Percentiles rank a stretch among this genome's conserved stretches.
Evolutionary conservation across 768 basidiomycete genomes (phyloP).

Genomic region (Amanita rubescens): DNA sequence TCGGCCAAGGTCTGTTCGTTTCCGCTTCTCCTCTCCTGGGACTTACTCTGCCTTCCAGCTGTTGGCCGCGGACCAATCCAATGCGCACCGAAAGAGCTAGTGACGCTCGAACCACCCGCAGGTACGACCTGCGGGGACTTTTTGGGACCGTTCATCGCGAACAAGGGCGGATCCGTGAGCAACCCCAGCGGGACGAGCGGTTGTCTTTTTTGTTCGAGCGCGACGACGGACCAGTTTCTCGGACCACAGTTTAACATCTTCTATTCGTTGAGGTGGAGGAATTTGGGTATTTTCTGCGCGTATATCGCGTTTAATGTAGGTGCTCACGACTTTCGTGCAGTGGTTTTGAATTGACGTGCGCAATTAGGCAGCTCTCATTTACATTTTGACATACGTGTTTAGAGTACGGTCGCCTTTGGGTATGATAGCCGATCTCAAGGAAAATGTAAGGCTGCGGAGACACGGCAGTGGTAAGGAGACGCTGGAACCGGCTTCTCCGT

Average conservation of each 20-base stretch:
- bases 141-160: conserved; percentile 41
- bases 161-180: conserved; percentile 51
- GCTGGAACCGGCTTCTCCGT: background rate
- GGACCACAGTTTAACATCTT: conserved; percentile 49
- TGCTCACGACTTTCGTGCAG: background rate
- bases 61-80: conserved; percentile 40
- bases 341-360: background rate
- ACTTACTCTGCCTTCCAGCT: conserved; percentile 23
- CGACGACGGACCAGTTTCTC: conserved; percentile 51
- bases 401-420: conserved; percentile 30
- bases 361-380: conserved; percentile 37
- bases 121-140: conserved; percentile 48
- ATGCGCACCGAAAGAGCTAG: conserved; percentile 59
- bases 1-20: conserved; percentile 35
- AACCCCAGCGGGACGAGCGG: conserved; percentile 40
- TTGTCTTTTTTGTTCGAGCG: conserved; percentile 51
- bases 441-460: conserved; percentile 11
- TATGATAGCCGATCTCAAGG: conserved; percentile 4
- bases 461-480: no score
- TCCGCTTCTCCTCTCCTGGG: conserved; percentile 21
- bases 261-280: conserved; percentile 45
- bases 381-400: conserved; percentile 49
- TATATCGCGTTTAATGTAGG: conserved; percentile 42
- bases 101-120: conserved; percentile 48
- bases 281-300: conserved; percentile 43